A percentile compares a stretch with the other conserved stretches of the same genome.
Conservation (phyloP, 257 asterid species). For the Salvia miltiorrhiza region DNA sequence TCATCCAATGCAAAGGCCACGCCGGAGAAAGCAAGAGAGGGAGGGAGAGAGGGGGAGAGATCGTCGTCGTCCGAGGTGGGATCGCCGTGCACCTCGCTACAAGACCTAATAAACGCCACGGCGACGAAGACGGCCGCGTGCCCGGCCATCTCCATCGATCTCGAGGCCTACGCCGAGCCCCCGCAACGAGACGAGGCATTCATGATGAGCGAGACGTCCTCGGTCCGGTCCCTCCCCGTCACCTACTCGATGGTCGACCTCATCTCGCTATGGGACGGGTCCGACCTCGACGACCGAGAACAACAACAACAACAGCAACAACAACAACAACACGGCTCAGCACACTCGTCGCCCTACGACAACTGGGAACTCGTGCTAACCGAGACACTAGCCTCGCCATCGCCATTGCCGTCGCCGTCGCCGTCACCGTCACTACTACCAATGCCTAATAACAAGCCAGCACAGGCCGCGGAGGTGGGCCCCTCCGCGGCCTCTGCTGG, state of each 20-base stretch:
- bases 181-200: conserved; percentile 30
- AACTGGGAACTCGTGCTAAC: conserved; percentile 58
- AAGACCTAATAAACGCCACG: conserved; percentile 66
- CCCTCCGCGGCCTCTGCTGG: not conserved
- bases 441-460: not conserved
- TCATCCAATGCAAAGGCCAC: conserved; percentile 31
- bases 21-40: not conserved
- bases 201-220: conserved; percentile 39
- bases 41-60: conserved; percentile 11
- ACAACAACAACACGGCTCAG: not conserved
- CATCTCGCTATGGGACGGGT: conserved; percentile 50
- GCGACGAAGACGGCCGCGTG: conserved; percentile 28
- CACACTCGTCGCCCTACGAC: conserved; percentile 20
- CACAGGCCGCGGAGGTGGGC: not conserved
- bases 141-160: conserved; percentile 66
- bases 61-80: conserved; percentile 29
- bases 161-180: conserved; percentile 53
- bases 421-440: conserved; percentile 5
- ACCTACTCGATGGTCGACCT: conserved; percentile 54
- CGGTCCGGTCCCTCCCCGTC: conserved; percentile 57
- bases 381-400: conserved; percentile 16
- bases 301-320: conserved; percentile 12
- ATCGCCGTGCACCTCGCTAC: conserved; percentile 47
- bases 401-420: not conserved
- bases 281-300: conserved; percentile 29